phyloP scores from a whole-genome alignment of 192 early-diverging fungal species.

The Martensiomyces pterosporus region DNA sequence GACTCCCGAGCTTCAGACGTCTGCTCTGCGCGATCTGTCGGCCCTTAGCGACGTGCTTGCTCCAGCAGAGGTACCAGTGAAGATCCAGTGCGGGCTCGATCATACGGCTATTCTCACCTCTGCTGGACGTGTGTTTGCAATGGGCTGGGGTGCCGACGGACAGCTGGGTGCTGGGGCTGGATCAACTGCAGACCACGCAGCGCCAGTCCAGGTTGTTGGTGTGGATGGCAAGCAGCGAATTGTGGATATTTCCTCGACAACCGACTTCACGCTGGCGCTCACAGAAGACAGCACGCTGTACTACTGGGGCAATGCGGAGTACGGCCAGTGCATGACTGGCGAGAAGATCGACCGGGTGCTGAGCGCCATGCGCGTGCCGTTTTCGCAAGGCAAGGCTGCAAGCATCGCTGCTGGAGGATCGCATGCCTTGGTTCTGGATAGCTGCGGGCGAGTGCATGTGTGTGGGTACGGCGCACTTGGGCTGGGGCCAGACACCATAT shows the following conservation, averaged over 20 bases:
- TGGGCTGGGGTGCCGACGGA: constrained; percentile 78
- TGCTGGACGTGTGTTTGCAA: constrained; percentile 53
- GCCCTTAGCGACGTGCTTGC: constrained; percentile 16
- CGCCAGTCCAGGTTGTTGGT: constrained; percentile 49
- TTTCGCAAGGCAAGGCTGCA: constrained; percentile 28
- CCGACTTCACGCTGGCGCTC: constrained; percentile 65
- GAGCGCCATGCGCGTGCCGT: constrained; percentile 51
- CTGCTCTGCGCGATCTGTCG: constrained; percentile 12
- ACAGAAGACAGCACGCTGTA: constrained; percentile 51
- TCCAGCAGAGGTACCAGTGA: constrained; percentile 34
- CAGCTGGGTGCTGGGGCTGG: constrained; percentile 60
- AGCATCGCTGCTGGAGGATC: constrained; percentile 66
- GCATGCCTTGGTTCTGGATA: constrained; percentile 54
- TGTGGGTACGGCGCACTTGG: constrained; percentile 71
- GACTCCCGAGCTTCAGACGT: constrained; percentile 2
- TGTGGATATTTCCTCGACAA: constrained; percentile 55
- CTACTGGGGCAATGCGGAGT: constrained; percentile 75
- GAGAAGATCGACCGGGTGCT: constrained; percentile 50
- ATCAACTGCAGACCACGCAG: constrained; percentile 32
- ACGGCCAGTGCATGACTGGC: constrained; percentile 65
- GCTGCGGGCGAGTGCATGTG: constrained; percentile 55
- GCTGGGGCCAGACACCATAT: constrained; percentile 40
- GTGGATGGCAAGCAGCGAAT: constrained; percentile 43
- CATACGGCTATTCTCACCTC: constrained; percentile 62
- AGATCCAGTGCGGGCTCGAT: constrained; percentile 66